These are phyloP conservation scores for Amanita inopinata DNA, from an alignment of 768 basidiomycete genomes.

Conservation along the genomic window DNA sequence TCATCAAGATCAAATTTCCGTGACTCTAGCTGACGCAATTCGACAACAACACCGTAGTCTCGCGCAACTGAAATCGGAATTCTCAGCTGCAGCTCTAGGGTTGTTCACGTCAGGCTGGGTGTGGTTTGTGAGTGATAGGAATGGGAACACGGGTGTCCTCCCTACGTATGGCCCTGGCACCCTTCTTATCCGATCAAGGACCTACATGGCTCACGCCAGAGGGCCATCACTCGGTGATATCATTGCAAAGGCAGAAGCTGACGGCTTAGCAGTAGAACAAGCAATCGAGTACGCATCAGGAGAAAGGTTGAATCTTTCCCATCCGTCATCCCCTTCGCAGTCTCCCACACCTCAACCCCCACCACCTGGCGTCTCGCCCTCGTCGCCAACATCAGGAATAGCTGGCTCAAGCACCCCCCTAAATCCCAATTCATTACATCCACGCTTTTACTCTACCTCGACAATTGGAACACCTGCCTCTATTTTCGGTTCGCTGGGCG, in stretches of 20 bases:
- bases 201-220: slow-evolving; percentile 21
- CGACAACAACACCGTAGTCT: slow-evolving; percentile 50
- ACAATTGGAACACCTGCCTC: slow-evolving; percentile 10
- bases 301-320: slow-evolving; percentile 5
- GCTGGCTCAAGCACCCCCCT: slow-evolving; percentile 21
- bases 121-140: slow-evolving; percentile 75
- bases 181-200: slow-evolving; percentile 61
- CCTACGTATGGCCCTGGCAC: slow-evolving; percentile 89
- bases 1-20: slow-evolving; percentile 30
- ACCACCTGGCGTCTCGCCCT: slow-evolving; percentile 22
- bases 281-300: slow-evolving; percentile 4
- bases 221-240: slow-evolving; percentile 10
- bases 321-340: slow-evolving; percentile 13
- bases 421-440: slow-evolving; percentile 2
- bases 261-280: slow-evolving; percentile 4
- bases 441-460: background rate
- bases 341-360: slow-evolving; percentile 17
- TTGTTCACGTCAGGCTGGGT: slow-evolving; percentile 76
- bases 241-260: background rate
- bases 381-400: slow-evolving; percentile 36
- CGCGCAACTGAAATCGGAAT: slow-evolving; percentile 59
- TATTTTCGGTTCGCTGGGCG: slow-evolving; percentile 8
- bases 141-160: slow-evolving; percentile 54
- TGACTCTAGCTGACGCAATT: slow-evolving; percentile 25
- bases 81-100: slow-evolving; percentile 68